phyloP scores from a whole-genome alignment of 495 filamentous ascomycete genomes.

The Aspergillus diversus region DNA sequence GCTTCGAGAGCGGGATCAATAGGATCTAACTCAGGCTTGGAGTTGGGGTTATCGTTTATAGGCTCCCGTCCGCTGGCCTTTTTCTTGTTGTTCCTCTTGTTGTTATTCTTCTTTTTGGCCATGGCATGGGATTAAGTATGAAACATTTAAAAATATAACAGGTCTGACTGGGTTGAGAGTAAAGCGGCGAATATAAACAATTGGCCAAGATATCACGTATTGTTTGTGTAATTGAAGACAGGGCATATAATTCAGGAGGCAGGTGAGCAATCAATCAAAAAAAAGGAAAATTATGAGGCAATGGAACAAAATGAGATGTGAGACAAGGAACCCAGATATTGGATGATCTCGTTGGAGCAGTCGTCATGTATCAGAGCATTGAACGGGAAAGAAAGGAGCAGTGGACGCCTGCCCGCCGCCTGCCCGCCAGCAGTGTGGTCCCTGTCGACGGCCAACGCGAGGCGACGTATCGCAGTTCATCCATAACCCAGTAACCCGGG shows the following conservation, averaged over 20 bases:
- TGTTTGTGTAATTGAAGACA: constrained; percentile 34
- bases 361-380: constrained; percentile 38
- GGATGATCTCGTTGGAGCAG: constrained; percentile 26
- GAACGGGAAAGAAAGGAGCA: constrained; percentile 23
- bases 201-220: constrained; percentile 34
- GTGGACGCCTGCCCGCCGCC: constrained; percentile 23
- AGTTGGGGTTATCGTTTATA: constrained; percentile 31
- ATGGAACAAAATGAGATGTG: constrained; percentile 28
- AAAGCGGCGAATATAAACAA: constrained; percentile 37
- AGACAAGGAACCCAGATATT: constrained; percentile 30
- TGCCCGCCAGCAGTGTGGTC: constrained; percentile 22
- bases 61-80: constrained; percentile 31
- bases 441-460: constrained; percentile 37
- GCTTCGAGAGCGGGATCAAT: constrained; percentile 31
- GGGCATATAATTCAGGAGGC: constrained; percentile 22
- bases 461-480: constrained; percentile 49
- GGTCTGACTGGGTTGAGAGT: constrained; percentile 28
- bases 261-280: constrained; percentile 20
- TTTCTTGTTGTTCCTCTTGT: constrained; percentile 42
- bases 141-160: constrained; percentile 33
- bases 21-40: constrained; percentile 27
- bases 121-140: constrained; percentile 44
- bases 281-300: constrained; percentile 31
- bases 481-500: constrained; percentile 37
- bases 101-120: constrained; percentile 38